Conservation (phyloP, 257 asterid species). For the Galeopsis tetrahit region DNA sequence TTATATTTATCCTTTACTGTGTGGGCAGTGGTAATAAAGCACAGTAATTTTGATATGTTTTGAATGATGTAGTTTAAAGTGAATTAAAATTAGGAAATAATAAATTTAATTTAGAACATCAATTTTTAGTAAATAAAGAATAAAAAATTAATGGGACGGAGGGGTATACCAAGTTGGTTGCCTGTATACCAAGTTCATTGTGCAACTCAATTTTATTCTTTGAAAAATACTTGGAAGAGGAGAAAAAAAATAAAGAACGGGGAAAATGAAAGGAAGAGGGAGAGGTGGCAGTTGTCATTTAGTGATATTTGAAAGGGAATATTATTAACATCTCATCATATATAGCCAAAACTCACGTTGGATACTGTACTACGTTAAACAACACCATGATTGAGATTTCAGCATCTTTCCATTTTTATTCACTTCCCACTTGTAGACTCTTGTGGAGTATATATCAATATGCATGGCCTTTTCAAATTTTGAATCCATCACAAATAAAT, state of each 20-base stretch:
- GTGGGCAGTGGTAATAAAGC: too few species aligned
- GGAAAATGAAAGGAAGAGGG: neutral
- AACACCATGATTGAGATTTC: constrained; percentile 3
- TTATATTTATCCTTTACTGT: too few species aligned
- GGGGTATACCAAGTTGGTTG: too few species aligned
- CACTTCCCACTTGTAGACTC: constrained; percentile 13
- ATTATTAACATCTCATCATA: neutral
- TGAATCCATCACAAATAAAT: neutral
- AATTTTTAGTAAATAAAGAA: too few species aligned
- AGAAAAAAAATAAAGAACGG: neutral
- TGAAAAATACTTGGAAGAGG: neutral
- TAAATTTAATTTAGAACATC: too few species aligned
- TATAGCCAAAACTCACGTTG: constrained; percentile 8
- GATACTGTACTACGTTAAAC: constrained; percentile 12
- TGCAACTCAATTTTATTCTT: too few species aligned
- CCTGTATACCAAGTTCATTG: too few species aligned
- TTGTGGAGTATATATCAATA: neutral
- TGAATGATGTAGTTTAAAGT: too few species aligned
- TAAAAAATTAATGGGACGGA: too few species aligned
- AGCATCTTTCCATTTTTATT: constrained; percentile 27
- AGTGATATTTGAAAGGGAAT: neutral
- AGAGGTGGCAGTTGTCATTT: neutral
- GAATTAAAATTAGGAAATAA: too few species aligned
- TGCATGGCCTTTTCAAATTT: neutral
- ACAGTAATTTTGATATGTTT: too few species aligned